These are phyloP conservation scores for Wallemia ichthyophaga DNA, from an alignment of 1,284 basidiomycete species.

Conservation along the genomic window DNA sequence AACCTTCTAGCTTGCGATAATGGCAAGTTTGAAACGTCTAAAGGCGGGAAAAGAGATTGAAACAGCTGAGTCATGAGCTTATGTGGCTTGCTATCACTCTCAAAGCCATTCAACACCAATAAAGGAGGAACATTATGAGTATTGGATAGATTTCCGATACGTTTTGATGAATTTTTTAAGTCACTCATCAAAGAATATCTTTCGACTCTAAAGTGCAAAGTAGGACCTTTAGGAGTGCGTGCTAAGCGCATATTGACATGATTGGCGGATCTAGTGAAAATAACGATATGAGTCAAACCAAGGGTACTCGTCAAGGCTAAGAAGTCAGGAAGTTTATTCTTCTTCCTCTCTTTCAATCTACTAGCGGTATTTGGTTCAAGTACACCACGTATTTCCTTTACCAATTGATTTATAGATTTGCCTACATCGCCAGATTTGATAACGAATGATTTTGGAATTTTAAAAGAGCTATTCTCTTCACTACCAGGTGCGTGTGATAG, in stretches of 20 bases:
- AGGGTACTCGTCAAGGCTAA: conserved; percentile 71
- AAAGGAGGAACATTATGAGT: conserved; percentile 37
- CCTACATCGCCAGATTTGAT: conserved; percentile 87
- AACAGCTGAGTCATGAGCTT: conserved; percentile 37
- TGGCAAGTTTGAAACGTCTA: conserved; percentile 43
- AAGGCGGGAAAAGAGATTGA: conserved; percentile 60
- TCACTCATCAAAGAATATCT: conserved; percentile 74
- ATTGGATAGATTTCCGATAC: conserved; percentile 29
- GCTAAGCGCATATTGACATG: conserved; percentile 52
- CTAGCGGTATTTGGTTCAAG: conserved; percentile 97
- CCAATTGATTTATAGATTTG: conserved; percentile 53
- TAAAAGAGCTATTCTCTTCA: conserved; percentile 2
- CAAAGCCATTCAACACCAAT: conserved; percentile 30
- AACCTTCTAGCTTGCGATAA: conserved; percentile 64
- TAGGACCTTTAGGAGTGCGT: conserved; percentile 70
- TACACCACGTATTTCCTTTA: conserved; percentile 68
- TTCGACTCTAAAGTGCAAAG: conserved; percentile 73
- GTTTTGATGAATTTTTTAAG: conserved; percentile 35
- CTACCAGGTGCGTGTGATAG: neutral
- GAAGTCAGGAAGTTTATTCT: conserved; percentile 85
- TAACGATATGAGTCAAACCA: conserved; percentile 72
- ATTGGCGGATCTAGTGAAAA: conserved; percentile 58
- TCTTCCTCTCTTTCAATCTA: conserved; percentile 66
- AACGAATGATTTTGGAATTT: conserved; percentile 31
- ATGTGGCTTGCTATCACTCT: conserved; percentile 37